phyloP scores from a whole-genome alignment of 2,329 filamentous ascomycete species.

The Elsinoe fawcettii region DNA sequence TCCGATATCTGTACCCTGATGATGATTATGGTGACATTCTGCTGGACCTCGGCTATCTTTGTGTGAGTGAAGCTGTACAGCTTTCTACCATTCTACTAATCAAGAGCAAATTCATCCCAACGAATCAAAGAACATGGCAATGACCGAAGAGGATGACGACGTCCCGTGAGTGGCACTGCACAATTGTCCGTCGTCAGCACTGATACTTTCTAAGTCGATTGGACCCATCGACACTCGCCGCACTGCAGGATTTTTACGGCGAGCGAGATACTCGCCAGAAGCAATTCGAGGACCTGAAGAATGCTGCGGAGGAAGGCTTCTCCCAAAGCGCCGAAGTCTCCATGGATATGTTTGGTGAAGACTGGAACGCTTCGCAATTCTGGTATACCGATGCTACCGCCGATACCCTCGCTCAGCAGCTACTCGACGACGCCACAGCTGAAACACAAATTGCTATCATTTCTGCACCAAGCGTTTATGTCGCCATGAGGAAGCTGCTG shows the following conservation, averaged over 20 bases:
- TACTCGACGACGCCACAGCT: slow-evolving; percentile 54
- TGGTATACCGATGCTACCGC: slow-evolving; percentile 72
- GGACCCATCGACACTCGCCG: slow-evolving; percentile 57
- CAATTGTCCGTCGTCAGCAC: neutral
- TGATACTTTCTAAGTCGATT: slow-evolving; percentile 46
- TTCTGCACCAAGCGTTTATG: slow-evolving; percentile 68
- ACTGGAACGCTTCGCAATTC: slow-evolving; percentile 80
- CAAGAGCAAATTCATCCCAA: neutral
- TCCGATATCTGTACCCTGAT: no score
- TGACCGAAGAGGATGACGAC: slow-evolving; percentile 18
- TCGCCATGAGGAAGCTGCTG: slow-evolving; percentile 64
- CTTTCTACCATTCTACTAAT: neutral
- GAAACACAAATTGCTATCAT: slow-evolving; percentile 59
- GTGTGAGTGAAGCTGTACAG: neutral
- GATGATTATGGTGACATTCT: neutral
- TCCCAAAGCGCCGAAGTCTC: slow-evolving; percentile 34
- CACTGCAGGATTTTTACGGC: slow-evolving; percentile 65
- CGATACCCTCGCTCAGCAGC: slow-evolving; percentile 51
- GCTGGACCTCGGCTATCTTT: neutral
- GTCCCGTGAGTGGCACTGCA: slow-evolving; percentile 16
- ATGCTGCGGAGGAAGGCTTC: slow-evolving; percentile 50
- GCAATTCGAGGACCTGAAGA: slow-evolving; percentile 61
- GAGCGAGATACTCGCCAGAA: slow-evolving; percentile 61
- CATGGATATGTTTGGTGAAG: slow-evolving; percentile 68
- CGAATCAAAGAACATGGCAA: neutral